Percentiles rank a stretch among this genome's conserved stretches.
phyloP scores from a whole-genome alignment of 805 yeast species.

The Yarrowia sp. region DNA sequence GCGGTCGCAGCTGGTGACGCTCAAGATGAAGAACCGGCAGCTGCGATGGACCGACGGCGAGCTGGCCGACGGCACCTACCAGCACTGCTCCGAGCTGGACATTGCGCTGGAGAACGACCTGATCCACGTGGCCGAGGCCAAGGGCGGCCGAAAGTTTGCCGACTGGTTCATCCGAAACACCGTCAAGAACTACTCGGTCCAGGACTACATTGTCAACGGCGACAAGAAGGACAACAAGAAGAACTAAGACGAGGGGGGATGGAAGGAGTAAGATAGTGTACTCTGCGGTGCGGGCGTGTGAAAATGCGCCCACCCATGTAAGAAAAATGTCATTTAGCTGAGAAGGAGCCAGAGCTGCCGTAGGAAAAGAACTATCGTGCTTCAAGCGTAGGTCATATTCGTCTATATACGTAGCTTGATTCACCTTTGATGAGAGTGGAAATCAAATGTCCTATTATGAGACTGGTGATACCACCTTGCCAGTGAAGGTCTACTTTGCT shows the following conservation, averaged over 20 bases:
- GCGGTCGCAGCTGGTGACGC: slow-evolving; percentile 53
- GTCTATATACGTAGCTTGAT: too few relatives aligned
- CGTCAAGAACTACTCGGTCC: slow-evolving; percentile 55
- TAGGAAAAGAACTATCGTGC: too few relatives aligned
- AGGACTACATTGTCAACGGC: slow-evolving; percentile 51
- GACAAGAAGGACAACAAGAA: slow-evolving; percentile 41
- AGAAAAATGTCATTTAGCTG: too few relatives aligned
- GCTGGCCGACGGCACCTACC: slow-evolving; percentile 54
- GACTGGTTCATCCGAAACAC: slow-evolving; percentile 61
- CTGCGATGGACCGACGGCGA: slow-evolving; percentile 55
- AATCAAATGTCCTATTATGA: too few relatives aligned
- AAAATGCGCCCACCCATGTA: too few relatives aligned
- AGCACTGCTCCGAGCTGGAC: slow-evolving; percentile 56
- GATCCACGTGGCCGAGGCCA: slow-evolving; percentile 56
- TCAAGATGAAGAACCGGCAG: slow-evolving; percentile 57
- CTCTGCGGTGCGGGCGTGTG: too few relatives aligned
- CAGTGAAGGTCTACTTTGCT: too few relatives aligned
- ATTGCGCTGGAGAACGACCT: slow-evolving; percentile 54
- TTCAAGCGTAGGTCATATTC: too few relatives aligned
- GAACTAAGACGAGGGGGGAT: background rate
- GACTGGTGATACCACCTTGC: too few relatives aligned
- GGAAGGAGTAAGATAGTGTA: too few relatives aligned
- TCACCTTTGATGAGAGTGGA: too few relatives aligned
- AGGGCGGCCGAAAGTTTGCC: slow-evolving; percentile 56
- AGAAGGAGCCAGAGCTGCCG: too few relatives aligned